These are phyloP conservation scores for Arthrobotrys musiformis DNA, from an alignment of 2,329 filamentous ascomycete genomes.

Conservation along the genomic window DNA sequence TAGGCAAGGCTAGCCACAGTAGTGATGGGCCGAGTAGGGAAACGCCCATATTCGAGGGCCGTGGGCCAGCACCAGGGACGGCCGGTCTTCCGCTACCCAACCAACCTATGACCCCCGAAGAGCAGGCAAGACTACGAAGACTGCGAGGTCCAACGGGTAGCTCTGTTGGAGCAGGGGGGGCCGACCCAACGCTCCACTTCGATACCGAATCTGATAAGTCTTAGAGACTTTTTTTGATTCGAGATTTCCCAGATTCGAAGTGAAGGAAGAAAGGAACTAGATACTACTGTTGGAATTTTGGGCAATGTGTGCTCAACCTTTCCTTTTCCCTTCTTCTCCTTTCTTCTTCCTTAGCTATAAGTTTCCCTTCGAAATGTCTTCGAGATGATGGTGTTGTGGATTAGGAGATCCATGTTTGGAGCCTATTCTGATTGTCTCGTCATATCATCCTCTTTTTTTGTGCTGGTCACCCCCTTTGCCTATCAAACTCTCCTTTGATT, in stretches of 20 bases:
- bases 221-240: background rate
- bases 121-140: background rate
- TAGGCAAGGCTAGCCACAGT: background rate
- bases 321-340: constrained; percentile 1
- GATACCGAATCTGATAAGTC: constrained; percentile 47
- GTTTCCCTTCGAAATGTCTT: too few relatives aligned
- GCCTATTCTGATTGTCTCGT: background rate
- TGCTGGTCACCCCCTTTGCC: background rate
- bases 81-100: background rate
- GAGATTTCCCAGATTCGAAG: background rate
- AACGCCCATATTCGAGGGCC: background rate
- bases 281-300: background rate
- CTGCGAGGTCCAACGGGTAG: constrained; percentile 37
- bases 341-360: background rate
- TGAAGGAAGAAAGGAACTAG: too few relatives aligned
- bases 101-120: background rate
- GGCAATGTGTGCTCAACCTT: background rate
- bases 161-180: constrained; percentile 47
- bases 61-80: background rate
- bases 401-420: background rate
- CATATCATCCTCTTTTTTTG: background rate
- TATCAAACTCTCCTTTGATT: background rate
- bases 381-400: background rate
- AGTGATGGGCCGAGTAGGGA: constrained; percentile 1
- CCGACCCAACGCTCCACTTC: constrained; percentile 34